Evolutionary conservation across 176 grass and related monocot species (phyloP).

Genomic region (Saccharum officinarum): DNA sequence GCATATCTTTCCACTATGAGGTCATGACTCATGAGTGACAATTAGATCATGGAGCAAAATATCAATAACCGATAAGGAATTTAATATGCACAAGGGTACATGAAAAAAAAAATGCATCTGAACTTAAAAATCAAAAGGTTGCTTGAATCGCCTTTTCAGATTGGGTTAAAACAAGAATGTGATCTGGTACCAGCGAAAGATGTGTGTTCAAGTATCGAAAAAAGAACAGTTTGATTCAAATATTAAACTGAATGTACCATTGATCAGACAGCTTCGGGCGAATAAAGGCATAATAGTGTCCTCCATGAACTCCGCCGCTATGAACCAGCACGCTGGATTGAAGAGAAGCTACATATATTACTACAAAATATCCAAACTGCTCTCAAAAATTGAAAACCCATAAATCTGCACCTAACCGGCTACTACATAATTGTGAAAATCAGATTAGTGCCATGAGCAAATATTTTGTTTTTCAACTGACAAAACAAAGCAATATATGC

Average conservation of each 20-base stretch:
- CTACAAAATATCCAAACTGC: not conserved
- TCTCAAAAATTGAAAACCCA: not conserved
- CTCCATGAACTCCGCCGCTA: conserved; percentile 70
- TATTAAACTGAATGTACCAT: conserved; percentile 51
- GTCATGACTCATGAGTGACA: not conserved
- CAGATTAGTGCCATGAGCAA: not conserved
- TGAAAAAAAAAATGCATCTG: not conserved
- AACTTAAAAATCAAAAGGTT: conserved; percentile 9
- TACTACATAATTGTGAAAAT: not conserved
- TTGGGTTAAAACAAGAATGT: not conserved
- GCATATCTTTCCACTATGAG: not conserved
- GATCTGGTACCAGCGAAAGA: not conserved
- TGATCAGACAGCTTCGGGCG: conserved; percentile 65
- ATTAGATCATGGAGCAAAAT: not conserved
- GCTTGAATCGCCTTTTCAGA: not conserved
- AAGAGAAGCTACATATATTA: conserved; percentile 17
- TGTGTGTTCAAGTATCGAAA: not conserved
- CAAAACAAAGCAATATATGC: not conserved
- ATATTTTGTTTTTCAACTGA: not conserved
- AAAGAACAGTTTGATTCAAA: conserved; percentile 5
- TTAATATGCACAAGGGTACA: not conserved
- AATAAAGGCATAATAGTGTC: conserved; percentile 81
- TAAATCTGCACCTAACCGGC: not conserved
- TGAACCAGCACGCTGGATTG: conserved; percentile 68
- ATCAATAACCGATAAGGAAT: not conserved